Conservation (phyloP, 2,329 filamentous ascomycete genomes). For the Colletotrichum siamense region DNA sequence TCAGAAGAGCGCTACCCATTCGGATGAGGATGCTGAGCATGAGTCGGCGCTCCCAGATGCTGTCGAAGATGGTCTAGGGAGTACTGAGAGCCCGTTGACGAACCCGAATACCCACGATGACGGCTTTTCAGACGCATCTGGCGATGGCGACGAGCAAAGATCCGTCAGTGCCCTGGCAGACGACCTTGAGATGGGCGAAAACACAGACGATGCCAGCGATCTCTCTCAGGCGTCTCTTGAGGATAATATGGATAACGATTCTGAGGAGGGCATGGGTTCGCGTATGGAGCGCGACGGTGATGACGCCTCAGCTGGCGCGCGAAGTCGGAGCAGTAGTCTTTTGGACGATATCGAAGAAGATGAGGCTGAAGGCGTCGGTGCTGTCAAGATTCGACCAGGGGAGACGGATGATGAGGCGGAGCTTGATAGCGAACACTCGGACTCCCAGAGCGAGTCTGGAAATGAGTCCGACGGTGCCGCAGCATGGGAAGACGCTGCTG, state of each 20-base stretch:
- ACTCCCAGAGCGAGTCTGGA: slow-evolving; percentile 54
- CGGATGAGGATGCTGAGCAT: slow-evolving; percentile 51
- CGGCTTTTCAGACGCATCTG: background rate
- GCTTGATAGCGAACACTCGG: slow-evolving; percentile 47
- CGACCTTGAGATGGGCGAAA: slow-evolving; percentile 42
- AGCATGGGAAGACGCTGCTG: slow-evolving; percentile 62
- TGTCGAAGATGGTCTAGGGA: slow-evolving; percentile 23
- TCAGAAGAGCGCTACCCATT: slow-evolving; percentile 52
- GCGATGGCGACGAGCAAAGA: slow-evolving; percentile 26
- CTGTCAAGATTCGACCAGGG: slow-evolving; percentile 61
- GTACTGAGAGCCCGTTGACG: slow-evolving; percentile 10
- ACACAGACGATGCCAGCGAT: slow-evolving; percentile 26
- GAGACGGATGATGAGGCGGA: slow-evolving; percentile 51
- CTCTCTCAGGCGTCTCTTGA: slow-evolving; percentile 37
- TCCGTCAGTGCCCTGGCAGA: slow-evolving; percentile 29
- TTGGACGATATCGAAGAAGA: slow-evolving; percentile 28
- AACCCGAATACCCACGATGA: background rate
- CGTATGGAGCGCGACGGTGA: slow-evolving; percentile 32
- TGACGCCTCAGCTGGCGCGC: slow-evolving; percentile 6
- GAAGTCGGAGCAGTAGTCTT: slow-evolving; percentile 10
- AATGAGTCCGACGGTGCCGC: slow-evolving; percentile 62
- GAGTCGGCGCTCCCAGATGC: slow-evolving; percentile 32
- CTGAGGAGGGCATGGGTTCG: slow-evolving; percentile 43
- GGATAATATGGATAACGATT: slow-evolving; percentile 43
- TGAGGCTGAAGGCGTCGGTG: slow-evolving; percentile 60